Evolutionary conservation across 2,329 filamentous ascomycete species (phyloP), one percentile per base, ranked within the genome.

Genomic region (Aureobasidium sp.): DNA sequence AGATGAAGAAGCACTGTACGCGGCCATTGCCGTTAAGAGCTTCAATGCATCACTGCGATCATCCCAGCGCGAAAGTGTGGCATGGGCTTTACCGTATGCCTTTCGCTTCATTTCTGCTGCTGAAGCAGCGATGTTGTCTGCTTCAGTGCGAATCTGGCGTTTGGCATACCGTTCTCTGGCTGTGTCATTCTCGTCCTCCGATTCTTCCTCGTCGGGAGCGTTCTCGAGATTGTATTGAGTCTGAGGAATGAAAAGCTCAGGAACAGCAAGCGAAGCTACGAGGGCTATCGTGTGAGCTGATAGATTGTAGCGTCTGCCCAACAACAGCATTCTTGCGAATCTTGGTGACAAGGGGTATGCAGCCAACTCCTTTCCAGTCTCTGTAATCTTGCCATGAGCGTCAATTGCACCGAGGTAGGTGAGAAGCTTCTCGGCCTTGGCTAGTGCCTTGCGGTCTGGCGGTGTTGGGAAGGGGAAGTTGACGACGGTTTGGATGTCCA

Each of bases 401-500:
- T 61, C 60, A 36, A 97, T 80, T 1, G 93, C 94, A 0, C 90
- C 90, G 3, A 99, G 82, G 71, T 96, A 95, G 51, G 84, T 87
- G 9, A 99, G 80, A 8, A 97, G 81, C 70, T 88, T 91, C 76
- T 99, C 94, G 0, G 94, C 92, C 71, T 88, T 90, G 53, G 84
- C 83, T 24, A 99, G 80, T 65, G 86, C 90, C 59, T 86, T 80
- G 15, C 86, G 82, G 68, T 92, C 87, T 1, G 94, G 94, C 0
- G 92, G 87, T 15, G 93, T 97, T 4, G 94, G 94, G 72, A 97
- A 99, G 0, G 95, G 94, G 72, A 99, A 99, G 74, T 94, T 95
- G 72, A 90, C 83, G 8, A 99, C 88, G 63, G 92, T 87, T 64
- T 93, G 89, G 36, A 97, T 84, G 61, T 92, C 90, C 90, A 99